A percentile compares a stretch with the other conserved stretches of the same genome.
phyloP scores from a whole-genome alignment of 2,329 filamentous ascomycete species.

The Colletotrichum euphorbiae region DNA sequence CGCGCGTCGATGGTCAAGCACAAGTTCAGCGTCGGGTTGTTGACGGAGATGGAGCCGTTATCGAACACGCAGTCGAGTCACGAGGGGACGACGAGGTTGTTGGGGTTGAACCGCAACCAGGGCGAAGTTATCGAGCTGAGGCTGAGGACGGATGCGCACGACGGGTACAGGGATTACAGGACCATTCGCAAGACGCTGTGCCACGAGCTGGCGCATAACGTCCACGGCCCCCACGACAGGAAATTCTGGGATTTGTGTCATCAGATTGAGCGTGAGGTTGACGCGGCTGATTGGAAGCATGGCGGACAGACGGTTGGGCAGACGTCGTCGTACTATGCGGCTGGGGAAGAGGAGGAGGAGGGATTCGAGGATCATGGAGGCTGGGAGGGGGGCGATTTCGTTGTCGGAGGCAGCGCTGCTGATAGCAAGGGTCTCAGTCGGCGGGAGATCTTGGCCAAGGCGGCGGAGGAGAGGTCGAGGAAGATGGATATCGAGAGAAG shows the following conservation, averaged over 20 bases:
- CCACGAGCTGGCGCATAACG: conserved; percentile 95
- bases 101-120: conserved; percentile 88
- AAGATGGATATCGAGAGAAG: conserved; percentile 51
- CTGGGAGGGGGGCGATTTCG: conserved; percentile 84
- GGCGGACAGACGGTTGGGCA: conserved; percentile 76
- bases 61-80: conserved; percentile 79
- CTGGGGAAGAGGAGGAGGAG: conserved; percentile 61
- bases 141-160: conserved; percentile 91
- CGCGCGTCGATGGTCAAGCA: conserved; percentile 85
- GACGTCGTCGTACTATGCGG: conserved; percentile 70
- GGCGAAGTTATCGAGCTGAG: conserved; percentile 93
- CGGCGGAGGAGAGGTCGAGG: conserved; percentile 75
- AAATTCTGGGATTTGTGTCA: conserved; percentile 91
- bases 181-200: conserved; percentile 92
- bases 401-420: conserved; percentile 70
- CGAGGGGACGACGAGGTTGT: conserved; percentile 77
- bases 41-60: conserved; percentile 96
- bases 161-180: conserved; percentile 93
- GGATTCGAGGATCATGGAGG: conserved; percentile 76
- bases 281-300: conserved; percentile 79
- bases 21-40: conserved; percentile 83
- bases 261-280: conserved; percentile 89
- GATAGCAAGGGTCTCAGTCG: conserved; percentile 67
- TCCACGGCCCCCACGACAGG: conserved; percentile 84
- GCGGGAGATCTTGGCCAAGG: conserved; percentile 79